These are phyloP conservation scores for Aspergillus haitiensis DNA, from an alignment of 495 filamentous ascomycete genomes.

Conservation along the genomic window DNA sequence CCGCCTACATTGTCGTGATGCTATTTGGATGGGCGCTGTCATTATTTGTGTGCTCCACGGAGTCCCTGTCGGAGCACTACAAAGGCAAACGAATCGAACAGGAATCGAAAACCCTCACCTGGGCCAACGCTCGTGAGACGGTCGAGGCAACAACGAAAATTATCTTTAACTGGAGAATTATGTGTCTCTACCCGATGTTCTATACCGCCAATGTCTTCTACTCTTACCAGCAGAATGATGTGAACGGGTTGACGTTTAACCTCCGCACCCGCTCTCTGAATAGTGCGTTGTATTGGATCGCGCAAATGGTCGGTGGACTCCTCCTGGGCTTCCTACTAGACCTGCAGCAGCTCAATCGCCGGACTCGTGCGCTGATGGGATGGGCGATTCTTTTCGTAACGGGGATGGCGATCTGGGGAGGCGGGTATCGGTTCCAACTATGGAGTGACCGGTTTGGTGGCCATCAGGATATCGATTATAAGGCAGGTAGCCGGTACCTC, in stretches of 20 bases:
- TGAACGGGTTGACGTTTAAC: constrained; percentile 51
- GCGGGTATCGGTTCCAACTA: constrained; percentile 53
- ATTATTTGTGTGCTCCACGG: background rate
- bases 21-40: constrained; percentile 43
- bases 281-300: constrained; percentile 54
- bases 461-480: constrained; percentile 45
- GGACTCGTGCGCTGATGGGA: constrained; percentile 42
- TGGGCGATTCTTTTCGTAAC: constrained; percentile 49
- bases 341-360: constrained; percentile 38
- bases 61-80: background rate
- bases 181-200: constrained; percentile 53
- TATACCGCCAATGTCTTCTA: constrained; percentile 77
- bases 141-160: constrained; percentile 5
- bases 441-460: constrained; percentile 36
- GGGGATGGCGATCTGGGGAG: constrained; percentile 54
- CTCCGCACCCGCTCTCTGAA: constrained; percentile 52
- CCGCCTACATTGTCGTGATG: constrained; percentile 52
- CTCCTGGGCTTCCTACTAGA: constrained; percentile 53
- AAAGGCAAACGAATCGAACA: background rate
- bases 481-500: constrained; percentile 32
- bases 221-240: constrained; percentile 66
- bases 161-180: constrained; percentile 40
- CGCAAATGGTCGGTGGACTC: constrained; percentile 55
- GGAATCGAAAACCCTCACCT: background rate
- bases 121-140: background rate